Base-by-base conservation (phyloP, 2,329 filamentous ascomycete species). In the Emmonsiellopsis sp. region DNA sequence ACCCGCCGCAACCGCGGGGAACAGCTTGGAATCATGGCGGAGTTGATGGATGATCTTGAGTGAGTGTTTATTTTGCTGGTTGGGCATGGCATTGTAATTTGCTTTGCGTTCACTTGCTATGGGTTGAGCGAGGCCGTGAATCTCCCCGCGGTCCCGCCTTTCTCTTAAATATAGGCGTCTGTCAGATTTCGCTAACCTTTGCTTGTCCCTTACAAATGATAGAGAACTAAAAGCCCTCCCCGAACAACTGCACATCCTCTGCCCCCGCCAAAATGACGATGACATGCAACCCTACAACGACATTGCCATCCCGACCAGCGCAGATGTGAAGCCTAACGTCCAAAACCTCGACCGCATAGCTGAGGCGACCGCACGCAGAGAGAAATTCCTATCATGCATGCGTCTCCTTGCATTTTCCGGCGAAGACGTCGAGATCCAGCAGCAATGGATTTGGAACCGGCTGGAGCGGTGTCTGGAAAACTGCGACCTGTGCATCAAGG, bases 401-500 rank as follows among this genome's bases (percentile, higher is more conserved):
- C 75, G 87, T 42, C 79, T 90, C 11, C 76, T 89, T 53, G 86
- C 84, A 15, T 82, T 87, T 57, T 79, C 78, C 53, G 76, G 79
- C 48, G 79, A 82, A 47, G 77, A 80, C 50, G 79, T 80, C 2
- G 79, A 80, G 31, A 74, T 77, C 55, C 79, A 85, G 70, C 74
- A 84, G 42, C 72, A 76, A 11, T 79, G 81, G 58, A 86, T 88
- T 62, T 77, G 74, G 51, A 62, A 69, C 5, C 76, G 79, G 16
- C 73, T 86, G 16, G 80, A 85, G 57, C 66, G 72, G 9, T 78
- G 79, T 40, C 74, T 91, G 26, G 79, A 76, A 54, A 75, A 71
- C 54, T 91, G 87, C 68, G 81, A 88, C 51, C 76, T 80, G 50
- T 91, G 87, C 65, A 84, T 87, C 50, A 77, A 83, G 57, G 84